Evolutionary conservation across 2,329 filamentous ascomycete genomes (phyloP), one percentile per base, ranked within the genome.

Genomic region (Hypocrella siamensis): DNA sequence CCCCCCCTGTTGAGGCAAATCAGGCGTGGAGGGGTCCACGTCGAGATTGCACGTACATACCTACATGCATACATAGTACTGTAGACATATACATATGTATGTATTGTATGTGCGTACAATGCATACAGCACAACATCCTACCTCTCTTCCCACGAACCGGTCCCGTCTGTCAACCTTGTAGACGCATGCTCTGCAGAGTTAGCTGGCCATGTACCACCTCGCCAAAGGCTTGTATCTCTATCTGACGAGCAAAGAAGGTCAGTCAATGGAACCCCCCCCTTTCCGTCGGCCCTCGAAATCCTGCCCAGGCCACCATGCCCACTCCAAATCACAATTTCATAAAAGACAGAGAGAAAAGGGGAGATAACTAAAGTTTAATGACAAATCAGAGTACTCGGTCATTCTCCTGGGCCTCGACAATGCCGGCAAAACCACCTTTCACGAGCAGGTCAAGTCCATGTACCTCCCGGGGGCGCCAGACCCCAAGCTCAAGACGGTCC

Each of bases 351-450:
- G n/a, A n/a, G n/a, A n/a, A n/a, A n/a, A n/a, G n/a, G n/a, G n/a
- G n/a, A n/a, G n/a, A n/a, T n/a, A n/a, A n/a, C n/a, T n/a, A n/a
- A n/a, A n/a, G n/a, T 32, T 17, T 26, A 5, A 19, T 7, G 18
- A 17, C 15, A 14, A 31, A 31, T 22, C 48, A 90, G 88, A 96
- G 63, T 96, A 94, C 66, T 94, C 88, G 16, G 83, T 94, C 48
- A 83, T 96, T 50, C 79, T 96, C 43, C 81, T 96, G 46, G 90
- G 90, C 40, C 81, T 96, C 50, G 90, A 96, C 65, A 96, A 96
- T 53, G 90, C 90, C 38, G 90, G 90, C 56, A 96, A 96, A 66
- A 96, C 90, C 26, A 96, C 90, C 17, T 86, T 96, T 51, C 85
- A 94, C 58, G 84, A 92, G 52, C 86, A 94, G 56, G 84, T 96